Evolutionary conservation across 2,329 filamentous ascomycete species (phyloP), one percentile per base, ranked within the genome.

Genomic region (Scytalidium sp.): DNA sequence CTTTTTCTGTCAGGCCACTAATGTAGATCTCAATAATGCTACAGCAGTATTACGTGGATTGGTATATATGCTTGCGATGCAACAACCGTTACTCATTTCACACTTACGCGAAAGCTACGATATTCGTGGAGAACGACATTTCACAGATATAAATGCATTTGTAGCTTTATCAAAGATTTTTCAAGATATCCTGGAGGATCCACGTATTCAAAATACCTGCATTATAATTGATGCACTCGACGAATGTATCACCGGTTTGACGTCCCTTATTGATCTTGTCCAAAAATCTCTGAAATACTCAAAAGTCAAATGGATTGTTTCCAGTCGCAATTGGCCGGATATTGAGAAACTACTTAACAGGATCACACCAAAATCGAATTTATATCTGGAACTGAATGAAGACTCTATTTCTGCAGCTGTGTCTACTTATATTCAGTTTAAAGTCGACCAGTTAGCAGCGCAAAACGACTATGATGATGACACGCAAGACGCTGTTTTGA

Each of bases 301-400:
- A 32, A 39, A 50, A 4, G 57, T 68, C 2, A 78, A 73, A 52
- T 75, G 71, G 67, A 50, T 78, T 15, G 51, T 73, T 0, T 71
- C 71, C 0, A 77, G 75, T 46, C 74, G 75, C 3, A 74, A 75
- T 20, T 62, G 53, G 59, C 55, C 50, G 0, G 54, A 59, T 0
- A 74, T 78, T 41, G 61, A 73, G 46, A 51, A 64, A 21, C 29
- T 45, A 1, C 53, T 76, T 3, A 52, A 56, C 11, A 17, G 13
- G 5, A 46, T 50, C 1, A 41, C 46, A 3, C 36, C 64, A 7
- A 60, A 61, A 19, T 17, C 55, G 3, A 64, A 50, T 21, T 49
- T 74, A 1, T 50, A 50, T 23, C 65, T 73, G 5, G 69, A 75
- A 45, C 54, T 71, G 2, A 75, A 73, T 49, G 41, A 56, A 17